phyloP scores from a whole-genome alignment of 2,329 filamentous ascomycete genomes.

The Aspergillus pseudonomiae region DNA sequence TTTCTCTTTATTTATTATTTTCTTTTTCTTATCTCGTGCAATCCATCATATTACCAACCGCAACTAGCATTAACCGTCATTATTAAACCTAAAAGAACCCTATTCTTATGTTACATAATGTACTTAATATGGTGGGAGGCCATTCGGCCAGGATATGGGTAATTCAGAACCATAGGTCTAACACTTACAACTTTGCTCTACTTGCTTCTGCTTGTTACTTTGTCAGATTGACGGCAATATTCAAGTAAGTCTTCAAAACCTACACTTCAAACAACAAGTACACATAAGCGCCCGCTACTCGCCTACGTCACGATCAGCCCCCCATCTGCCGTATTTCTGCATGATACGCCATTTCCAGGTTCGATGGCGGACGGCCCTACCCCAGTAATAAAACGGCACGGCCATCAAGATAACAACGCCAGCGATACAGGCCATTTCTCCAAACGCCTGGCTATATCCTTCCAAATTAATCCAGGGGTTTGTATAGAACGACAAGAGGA shows the following conservation, averaged over 20 bases:
- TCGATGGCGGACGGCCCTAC: neutral
- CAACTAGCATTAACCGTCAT: neutral
- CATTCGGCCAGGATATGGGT: neutral
- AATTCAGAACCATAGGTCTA: neutral
- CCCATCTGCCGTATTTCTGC: neutral
- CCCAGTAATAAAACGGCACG: neutral
- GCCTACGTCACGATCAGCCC: neutral
- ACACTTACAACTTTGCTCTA: neutral
- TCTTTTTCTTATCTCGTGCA: neutral
- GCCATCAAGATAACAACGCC: neutral
- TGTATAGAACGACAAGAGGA: slow-evolving; percentile 18
- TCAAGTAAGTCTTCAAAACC: too few relatives aligned
- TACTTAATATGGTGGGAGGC: neutral
- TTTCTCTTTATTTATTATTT: neutral
- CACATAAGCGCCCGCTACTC: neutral
- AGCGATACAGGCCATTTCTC: slow-evolving; percentile 9
- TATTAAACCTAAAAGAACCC: neutral
- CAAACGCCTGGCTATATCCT: slow-evolving; percentile 12
- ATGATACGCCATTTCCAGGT: neutral
- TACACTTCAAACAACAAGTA: neutral
- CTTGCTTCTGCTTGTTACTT: neutral
- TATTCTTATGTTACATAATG: neutral
- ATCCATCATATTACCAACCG: neutral
- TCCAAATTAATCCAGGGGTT: slow-evolving; percentile 14
- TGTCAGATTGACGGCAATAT: neutral